phyloP scores from a whole-genome alignment of 306 rosid species.

The Carpinus viminea region DNA sequence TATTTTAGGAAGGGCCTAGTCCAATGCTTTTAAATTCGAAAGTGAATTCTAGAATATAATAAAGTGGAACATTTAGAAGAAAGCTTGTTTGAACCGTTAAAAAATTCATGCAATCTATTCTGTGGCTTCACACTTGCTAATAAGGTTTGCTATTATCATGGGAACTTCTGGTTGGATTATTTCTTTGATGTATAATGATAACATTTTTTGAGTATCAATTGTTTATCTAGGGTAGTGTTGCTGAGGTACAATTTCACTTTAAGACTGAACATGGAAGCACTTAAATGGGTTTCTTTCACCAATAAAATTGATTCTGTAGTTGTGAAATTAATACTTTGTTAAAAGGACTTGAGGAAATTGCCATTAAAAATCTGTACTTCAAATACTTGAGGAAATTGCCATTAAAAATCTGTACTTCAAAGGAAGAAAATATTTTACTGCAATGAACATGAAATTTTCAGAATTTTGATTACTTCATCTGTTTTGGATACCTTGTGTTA shows the following conservation, averaged over 20 bases:
- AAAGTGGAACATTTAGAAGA: background rate
- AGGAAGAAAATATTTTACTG: background rate
- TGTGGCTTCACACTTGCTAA: background rate
- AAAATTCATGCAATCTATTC: background rate
- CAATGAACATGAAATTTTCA: background rate
- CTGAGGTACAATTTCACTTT: background rate
- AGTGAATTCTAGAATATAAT: background rate
- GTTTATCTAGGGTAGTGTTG: background rate
- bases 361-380: background rate
- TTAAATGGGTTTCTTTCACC: background rate
- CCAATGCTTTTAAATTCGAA: background rate
- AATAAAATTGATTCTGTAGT: no score
- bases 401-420: background rate
- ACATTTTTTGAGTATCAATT: background rate
- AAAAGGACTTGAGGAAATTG: background rate
- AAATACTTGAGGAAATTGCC: background rate
- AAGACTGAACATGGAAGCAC: background rate
- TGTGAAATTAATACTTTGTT: background rate
- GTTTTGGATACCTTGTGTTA: background rate
- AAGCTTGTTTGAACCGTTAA: background rate
- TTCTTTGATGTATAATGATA: no score
- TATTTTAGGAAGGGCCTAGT: background rate
- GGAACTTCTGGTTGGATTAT: background rate
- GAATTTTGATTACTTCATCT: background rate
- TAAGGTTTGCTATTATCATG: background rate